Base-by-base conservation (phyloP, 371 early-diverging fungal genomes). In the Actinomortierella ambigua region DNA sequence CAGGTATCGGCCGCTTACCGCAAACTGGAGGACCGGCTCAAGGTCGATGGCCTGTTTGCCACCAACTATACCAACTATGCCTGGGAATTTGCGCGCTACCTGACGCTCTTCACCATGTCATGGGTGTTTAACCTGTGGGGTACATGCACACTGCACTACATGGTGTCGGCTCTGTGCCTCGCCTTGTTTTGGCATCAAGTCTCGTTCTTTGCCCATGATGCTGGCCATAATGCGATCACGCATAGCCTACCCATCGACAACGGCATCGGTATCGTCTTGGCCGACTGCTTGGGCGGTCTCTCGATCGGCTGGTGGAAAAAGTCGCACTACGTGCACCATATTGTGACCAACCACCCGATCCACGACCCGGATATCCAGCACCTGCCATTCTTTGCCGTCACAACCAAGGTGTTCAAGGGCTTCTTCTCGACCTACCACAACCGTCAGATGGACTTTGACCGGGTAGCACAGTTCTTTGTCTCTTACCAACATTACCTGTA, bases 281-380 rank as follows among this genome's bases (percentile, higher is more conserved):
- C 90, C 2, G 79, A 93, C 69, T 87, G 93, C 58, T 75, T 90
- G 57, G 95, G 96, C 53, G 98, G 98, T 8, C 85, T 97, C 40
- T 88, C 90, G 48, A 76, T 96, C 41, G 97, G 95, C 28, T 98
- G 98, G 97, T 98, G 98, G 98, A 97, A 96, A 73, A 84, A 90
- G 59, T 93, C 85, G 76, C 98, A 98, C 78, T 93, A 97, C 75
- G 94, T 96, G 18, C 98, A 98, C 79, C 98, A 94, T 75, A 90
- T 94, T 47, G 84, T 92, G 49, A 93, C 95, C 63, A 94, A 93
- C 78, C 86, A 93, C 69, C 88, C 89, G 0, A 93, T 93, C 69
- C 91, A 97, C 81, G 98, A 98, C 76, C 97, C 98, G 0, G 97
- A 98, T 78, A 95, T 98, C 64, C 98, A 98, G 78, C 98, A 96